Base-by-base conservation (phyloP, 352 stramenopile species). In the Globisporangium recalcitrans region DNA sequence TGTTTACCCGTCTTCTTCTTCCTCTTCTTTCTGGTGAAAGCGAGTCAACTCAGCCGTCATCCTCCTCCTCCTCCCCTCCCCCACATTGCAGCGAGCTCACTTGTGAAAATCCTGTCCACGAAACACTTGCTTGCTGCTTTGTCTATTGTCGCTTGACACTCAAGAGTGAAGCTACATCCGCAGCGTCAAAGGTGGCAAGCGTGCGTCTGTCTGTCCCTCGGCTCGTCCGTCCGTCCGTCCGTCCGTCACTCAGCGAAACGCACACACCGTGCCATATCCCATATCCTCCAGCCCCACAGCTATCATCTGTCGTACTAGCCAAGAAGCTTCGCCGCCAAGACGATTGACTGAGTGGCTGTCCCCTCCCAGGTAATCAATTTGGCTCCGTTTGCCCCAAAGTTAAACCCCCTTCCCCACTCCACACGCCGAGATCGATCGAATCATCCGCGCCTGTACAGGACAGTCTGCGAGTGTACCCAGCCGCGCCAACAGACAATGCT, bases 71-170 rank as follows among this genome's bases (percentile, higher is more conserved):
- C 31, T 9, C 9, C 8, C 19, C 13, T 19, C 34, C n/a, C n/a
- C n/a, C n/a, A n/a, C n/a, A n/a, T n/a, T n/a, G n/a, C 36, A 44
- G 14, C 19, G 38, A n/a, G 19, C 58, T 40, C 58, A 63, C 58
- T 63, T 63, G 26, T 36, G 22, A 57, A 63, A 34, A 32, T 32
- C 26, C 58, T 16, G 21, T 13, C 58, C 58, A 51, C 58, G 34
- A 51, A 34, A 48, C 59, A 64, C 48, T 48, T 38, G 58, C 24
- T 31, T 52, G 24, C 42, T 42, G 36, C 42, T 46, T 21, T 46
- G 38, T 46, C 38, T 46, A 46, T 46, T 46, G 38, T 46, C 8
- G 38, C 38, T 46, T 21, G 38, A 46, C 38, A 40, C 13, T 11
- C 32, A 38, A 38, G 32, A 38, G 32, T 38, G 32, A 38, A 38